Evolutionary conservation across 2,329 filamentous ascomycete genomes (phyloP), one percentile per base, ranked within the genome.

Genomic region (Microcera coccophila): DNA sequence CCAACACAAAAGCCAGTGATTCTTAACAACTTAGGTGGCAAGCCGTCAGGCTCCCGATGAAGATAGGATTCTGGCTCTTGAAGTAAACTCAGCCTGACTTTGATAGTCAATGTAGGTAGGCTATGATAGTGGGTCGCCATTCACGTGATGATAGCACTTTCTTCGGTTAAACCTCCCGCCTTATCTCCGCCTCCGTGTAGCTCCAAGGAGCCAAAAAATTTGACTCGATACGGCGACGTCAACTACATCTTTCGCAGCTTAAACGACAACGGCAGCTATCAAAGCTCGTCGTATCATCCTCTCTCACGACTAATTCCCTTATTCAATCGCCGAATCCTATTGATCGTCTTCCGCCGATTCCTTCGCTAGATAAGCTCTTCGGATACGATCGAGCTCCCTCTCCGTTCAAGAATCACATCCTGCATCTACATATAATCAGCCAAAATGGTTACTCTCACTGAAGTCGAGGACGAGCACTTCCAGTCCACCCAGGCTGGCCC

Each of bases 391-490:
- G 15, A 15, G 8, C 29, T 17, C n/a, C 11, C 15, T n/a, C n/a
- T n/a, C n/a, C n/a, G n/a, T n/a, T n/a, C n/a, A 14, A 8, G 29
- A 32, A 17, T 8, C 29, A 15, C 8, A 8, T 32, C 29, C 29
- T 9, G 11, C 7, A 26, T 26, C 22, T 26, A 26, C 22, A 26
- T 12, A 7, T 26, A 54, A 60, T 42, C 52, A 46, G 53, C 44
- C 71, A 83, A 69, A 60, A 96, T 97, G 91, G 91, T 97, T 69
- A 89, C 91, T 72, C 87, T 97, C 65, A 87, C 89, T 65, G 91
- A 97, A 76, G 91, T 97, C 63, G 85, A 94, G 66, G 91, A 97
- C 67, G 90, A 96, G 78, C 87, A 94, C 71, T 95, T 96, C 76
- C 77, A 85, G 71, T 74, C 80, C 67, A 73, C 76, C 55, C 83